These are phyloP conservation scores for Fistulinella prunicolor DNA, from an alignment of 768 basidiomycete species.

Conservation along the genomic window DNA sequence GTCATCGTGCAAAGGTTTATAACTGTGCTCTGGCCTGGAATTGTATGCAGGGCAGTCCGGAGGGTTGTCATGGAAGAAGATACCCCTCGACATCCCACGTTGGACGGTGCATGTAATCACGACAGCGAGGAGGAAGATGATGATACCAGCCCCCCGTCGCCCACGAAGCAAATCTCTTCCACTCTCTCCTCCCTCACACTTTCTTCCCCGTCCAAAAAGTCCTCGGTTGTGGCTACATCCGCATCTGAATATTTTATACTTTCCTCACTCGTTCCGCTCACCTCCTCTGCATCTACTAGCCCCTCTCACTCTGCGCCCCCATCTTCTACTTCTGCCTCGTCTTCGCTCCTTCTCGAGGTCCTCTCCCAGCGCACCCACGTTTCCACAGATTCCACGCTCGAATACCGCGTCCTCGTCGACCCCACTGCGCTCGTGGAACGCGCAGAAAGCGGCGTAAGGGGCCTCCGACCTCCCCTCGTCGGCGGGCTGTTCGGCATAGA, in stretches of 20 bases:
- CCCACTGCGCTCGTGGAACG: constrained; percentile 64
- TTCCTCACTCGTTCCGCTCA: constrained; percentile 16
- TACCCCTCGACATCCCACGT: constrained; percentile 9
- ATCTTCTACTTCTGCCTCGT: constrained; percentile 32
- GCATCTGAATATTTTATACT: constrained; percentile 8
- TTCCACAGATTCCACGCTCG: constrained; percentile 66
- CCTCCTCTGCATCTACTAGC: not conserved
- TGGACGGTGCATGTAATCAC: too few relatives aligned
- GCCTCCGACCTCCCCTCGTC: constrained; percentile 47
- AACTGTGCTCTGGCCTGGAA: constrained; percentile 77
- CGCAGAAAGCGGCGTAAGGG: constrained; percentile 64
- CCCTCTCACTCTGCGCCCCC: constrained; percentile 4
- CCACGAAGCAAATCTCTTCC: constrained; percentile 14
- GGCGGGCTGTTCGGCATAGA: constrained; percentile 38
- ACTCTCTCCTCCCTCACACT: constrained; percentile 14
- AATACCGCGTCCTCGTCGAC: constrained; percentile 78
- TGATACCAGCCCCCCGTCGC: constrained; percentile 4
- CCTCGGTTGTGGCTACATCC: constrained; percentile 11
- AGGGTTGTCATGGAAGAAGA: constrained; percentile 55
- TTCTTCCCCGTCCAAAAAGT: constrained; percentile 16
- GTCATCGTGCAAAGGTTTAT: constrained; percentile 81
- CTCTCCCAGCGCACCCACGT: constrained; percentile 62
- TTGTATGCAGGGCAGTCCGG: constrained; percentile 69
- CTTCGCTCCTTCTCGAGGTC: constrained; percentile 57
- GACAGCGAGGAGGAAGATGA: not conserved